A percentile compares a stretch with the other conserved stretches of the same genome.
These are phyloP conservation scores for Rutstroemia sydowiana DNA, from an alignment of 2,329 filamentous ascomycete genomes.

Conservation along the genomic window DNA sequence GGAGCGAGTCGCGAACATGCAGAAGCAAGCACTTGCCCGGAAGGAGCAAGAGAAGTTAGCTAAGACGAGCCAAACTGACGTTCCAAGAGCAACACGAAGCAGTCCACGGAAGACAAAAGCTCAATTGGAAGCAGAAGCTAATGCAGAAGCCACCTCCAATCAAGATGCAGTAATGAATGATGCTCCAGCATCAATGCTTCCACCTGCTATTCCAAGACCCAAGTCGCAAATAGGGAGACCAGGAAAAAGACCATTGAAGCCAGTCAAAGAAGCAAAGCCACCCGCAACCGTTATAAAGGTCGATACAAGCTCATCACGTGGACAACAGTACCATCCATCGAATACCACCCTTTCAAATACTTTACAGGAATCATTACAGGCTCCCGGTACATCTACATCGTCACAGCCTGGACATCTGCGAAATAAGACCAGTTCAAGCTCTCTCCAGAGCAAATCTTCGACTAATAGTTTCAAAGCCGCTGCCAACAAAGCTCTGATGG, in stretches of 20 bases:
- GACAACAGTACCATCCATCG: slow-evolving; percentile 53
- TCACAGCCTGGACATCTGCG: slow-evolving; percentile 38
- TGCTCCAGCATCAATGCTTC: slow-evolving; percentile 47
- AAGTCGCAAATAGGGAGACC: slow-evolving; percentile 42
- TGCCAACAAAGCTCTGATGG: slow-evolving; percentile 62
- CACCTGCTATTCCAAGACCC: slow-evolving; percentile 50
- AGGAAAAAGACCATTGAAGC: slow-evolving; percentile 53
- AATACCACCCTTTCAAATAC: slow-evolving; percentile 50
- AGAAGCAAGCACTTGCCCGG: slow-evolving; percentile 45
- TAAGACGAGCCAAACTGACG: slow-evolving; percentile 29
- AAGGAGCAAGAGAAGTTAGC: slow-evolving; percentile 43
- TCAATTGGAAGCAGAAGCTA: slow-evolving; percentile 28
- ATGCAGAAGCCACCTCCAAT: slow-evolving; percentile 30
- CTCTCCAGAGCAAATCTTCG: slow-evolving; percentile 32
- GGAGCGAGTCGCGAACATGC: slow-evolving; percentile 45
- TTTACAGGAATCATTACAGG: slow-evolving; percentile 47
- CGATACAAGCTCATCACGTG: slow-evolving; percentile 58
- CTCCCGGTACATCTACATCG: slow-evolving; percentile 38
- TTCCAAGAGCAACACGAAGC: slow-evolving; percentile 38
- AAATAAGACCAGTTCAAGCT: slow-evolving; percentile 55
- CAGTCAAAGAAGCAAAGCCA: slow-evolving; percentile 57
- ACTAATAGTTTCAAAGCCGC: slow-evolving; percentile 59
- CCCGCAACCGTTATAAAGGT: slow-evolving; percentile 69
- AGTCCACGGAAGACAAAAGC: slow-evolving; percentile 46
- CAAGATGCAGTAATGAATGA: slow-evolving; percentile 50